Conservation (phyloP, 768 basidiomycete species). For the Hysterangium stoloniferum region DNA sequence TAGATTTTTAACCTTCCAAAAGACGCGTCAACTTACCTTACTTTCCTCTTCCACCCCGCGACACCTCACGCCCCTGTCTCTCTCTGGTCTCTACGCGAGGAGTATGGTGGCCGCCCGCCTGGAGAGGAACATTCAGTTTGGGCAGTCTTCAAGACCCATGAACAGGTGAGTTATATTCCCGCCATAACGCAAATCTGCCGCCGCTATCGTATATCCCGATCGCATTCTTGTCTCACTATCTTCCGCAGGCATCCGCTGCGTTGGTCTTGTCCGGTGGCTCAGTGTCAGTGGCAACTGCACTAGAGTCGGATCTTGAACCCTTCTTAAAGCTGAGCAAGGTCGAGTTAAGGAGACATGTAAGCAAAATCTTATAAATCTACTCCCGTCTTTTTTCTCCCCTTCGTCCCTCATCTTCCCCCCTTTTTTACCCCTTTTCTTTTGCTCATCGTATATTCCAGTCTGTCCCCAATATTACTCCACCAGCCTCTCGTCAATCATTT, state of each 20-base stretch:
- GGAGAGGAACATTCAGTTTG: conserved; percentile 34
- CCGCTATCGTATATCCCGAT: background rate
- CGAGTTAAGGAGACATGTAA: conserved; percentile 19
- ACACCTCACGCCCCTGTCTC: conserved; percentile 32
- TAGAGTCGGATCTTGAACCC: conserved; percentile 57
- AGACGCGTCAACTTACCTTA: conserved; percentile 11
- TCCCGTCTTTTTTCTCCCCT: too few species aligned
- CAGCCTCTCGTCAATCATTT: background rate
- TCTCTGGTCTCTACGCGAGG: conserved; percentile 41
- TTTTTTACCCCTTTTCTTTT: background rate
- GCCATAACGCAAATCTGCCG: too few species aligned
- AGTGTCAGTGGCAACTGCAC: conserved; percentile 46
- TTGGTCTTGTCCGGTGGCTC: conserved; percentile 39
- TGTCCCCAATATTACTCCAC: background rate
- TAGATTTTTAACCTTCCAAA: conserved; percentile 13
- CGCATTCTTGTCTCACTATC: conserved; percentile 14
- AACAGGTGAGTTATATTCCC: conserved; percentile 43
- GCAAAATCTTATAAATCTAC: too few species aligned
- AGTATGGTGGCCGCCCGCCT: conserved; percentile 16
- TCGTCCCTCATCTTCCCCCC: background rate
- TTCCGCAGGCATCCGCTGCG: conserved; percentile 44
- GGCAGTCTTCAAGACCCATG: conserved; percentile 52
- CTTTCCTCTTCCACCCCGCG: conserved; percentile 35
- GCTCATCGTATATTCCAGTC: too few species aligned
- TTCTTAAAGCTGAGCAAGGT: conserved; percentile 48